Evolutionary conservation across 2,329 filamentous ascomycete species (phyloP).

Genomic region (Ophidiomyces ophidiicola): DNA sequence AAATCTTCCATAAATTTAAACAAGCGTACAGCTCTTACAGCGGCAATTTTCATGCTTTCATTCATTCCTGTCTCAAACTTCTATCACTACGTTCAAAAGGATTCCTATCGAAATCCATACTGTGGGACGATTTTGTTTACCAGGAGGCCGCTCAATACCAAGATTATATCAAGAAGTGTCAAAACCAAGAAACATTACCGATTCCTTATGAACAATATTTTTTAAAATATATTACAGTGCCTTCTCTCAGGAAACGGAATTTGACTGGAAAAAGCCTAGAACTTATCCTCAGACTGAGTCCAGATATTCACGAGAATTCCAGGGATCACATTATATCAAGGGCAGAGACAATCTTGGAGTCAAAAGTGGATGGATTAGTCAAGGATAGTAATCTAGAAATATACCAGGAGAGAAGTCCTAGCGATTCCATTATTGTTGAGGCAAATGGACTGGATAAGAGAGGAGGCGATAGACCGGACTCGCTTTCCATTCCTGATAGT

Average conservation of each 20-base stretch:
- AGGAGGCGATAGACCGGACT: conserved; percentile 7
- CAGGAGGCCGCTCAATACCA: conserved; percentile 29
- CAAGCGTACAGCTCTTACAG: conserved; percentile 29
- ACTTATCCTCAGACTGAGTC: conserved; percentile 16
- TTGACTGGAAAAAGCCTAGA: conserved; percentile 25
- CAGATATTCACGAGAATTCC: background rate
- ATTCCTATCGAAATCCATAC: conserved; percentile 24
- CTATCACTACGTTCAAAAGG: conserved; percentile 23
- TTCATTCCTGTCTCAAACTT: conserved; percentile 28
- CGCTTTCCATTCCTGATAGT: conserved; percentile 8
- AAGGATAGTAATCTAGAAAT: background rate
- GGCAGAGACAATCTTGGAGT: no score
- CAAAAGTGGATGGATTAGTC: background rate
- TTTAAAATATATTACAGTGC: conserved; percentile 20
- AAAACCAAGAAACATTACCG: conserved; percentile 19
- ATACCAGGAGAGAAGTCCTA: background rate
- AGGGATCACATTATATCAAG: no score
- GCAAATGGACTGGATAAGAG: background rate
- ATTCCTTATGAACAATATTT: conserved; percentile 33
- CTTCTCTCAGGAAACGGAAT: conserved; percentile 28
- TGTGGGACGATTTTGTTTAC: conserved; percentile 39
- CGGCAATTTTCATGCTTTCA: conserved; percentile 30
- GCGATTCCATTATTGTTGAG: background rate
- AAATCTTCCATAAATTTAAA: conserved; percentile 29
- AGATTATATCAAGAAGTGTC: conserved; percentile 23